phyloP scores from a whole-genome alignment of 179 eudicot species.

The Carnegiea gigantea region DNA sequence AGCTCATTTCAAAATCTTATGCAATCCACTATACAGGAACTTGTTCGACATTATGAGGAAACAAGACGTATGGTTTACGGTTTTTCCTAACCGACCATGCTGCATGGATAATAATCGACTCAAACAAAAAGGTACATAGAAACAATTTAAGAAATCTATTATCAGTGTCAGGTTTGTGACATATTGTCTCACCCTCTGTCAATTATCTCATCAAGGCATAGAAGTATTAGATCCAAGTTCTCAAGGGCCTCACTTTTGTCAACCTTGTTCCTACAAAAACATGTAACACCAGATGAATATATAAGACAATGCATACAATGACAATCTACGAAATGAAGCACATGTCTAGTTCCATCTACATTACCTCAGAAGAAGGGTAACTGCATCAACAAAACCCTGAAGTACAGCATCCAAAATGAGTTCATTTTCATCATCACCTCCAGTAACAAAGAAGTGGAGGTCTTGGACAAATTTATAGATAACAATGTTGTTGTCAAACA shows the following conservation, averaged over 20 bases:
- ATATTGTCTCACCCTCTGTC: constrained; percentile 76
- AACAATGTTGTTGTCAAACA: constrained; percentile 74
- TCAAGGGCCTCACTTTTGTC: constrained; percentile 90
- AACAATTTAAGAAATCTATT: neutral
- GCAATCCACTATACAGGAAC: neutral
- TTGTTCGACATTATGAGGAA: neutral
- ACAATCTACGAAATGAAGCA: constrained; percentile 13
- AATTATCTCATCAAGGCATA: constrained; percentile 94
- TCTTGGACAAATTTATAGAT: constrained; percentile 88
- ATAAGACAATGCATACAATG: neutral
- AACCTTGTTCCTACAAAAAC: constrained; percentile 59
- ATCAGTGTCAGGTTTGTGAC: constrained; percentile 10
- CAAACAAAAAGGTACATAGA: no score
- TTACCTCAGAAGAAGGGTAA: constrained; percentile 75
- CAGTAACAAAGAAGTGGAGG: constrained; percentile 89
- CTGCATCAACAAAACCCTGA: constrained; percentile 87
- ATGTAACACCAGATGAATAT: constrained; percentile 1
- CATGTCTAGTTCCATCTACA: constrained; percentile 4
- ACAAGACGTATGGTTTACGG: neutral
- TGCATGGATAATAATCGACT: no score
- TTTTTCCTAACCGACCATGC: neutral
- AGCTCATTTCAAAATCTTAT: neutral
- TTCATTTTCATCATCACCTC: constrained; percentile 92
- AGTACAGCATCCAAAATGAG: constrained; percentile 78
- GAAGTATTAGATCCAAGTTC: constrained; percentile 88